Evolutionary conservation across 148 eudicot genomes (phyloP).

Genomic region (Rhododendron kiyosumense): DNA sequence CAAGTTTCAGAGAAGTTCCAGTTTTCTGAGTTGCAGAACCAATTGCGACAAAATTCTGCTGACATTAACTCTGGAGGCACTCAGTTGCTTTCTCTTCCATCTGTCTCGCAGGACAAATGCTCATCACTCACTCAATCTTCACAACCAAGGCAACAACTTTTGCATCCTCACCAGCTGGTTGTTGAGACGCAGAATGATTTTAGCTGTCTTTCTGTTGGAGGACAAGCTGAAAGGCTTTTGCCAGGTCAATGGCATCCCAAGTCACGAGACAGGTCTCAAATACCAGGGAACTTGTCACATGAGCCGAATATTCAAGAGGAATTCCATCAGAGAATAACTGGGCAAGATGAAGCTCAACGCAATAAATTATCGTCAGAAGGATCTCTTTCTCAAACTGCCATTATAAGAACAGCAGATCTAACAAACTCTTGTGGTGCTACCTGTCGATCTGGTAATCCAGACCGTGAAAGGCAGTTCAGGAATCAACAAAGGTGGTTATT

Average conservation of each 20-base stretch:
- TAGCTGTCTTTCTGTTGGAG: slow-evolving; percentile 36
- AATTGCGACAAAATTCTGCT: slow-evolving; percentile 35
- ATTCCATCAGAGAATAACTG: slow-evolving; percentile 48
- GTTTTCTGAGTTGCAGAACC: slow-evolving; percentile 41
- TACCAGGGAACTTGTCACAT: slow-evolving; percentile 36
- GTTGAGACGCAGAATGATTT: slow-evolving; percentile 51
- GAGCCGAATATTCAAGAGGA: slow-evolving; percentile 61
- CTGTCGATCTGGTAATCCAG: slow-evolving; percentile 27
- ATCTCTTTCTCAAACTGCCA: slow-evolving; percentile 36
- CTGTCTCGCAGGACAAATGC: slow-evolving; percentile 40
- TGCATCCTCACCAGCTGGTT: slow-evolving; percentile 40
- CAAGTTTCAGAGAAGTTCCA: slow-evolving; percentile 51
- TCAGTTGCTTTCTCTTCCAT: slow-evolving; percentile 34
- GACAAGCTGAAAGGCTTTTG: slow-evolving; percentile 37
- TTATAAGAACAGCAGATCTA: slow-evolving; percentile 35
- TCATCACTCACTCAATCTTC: slow-evolving; percentile 41
- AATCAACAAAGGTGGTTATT: slow-evolving; percentile 79
- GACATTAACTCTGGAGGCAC: slow-evolving; percentile 40
- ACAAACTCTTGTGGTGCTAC: slow-evolving; percentile 21
- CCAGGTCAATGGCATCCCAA: slow-evolving; percentile 53
- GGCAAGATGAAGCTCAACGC: slow-evolving; percentile 67
- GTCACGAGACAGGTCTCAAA: slow-evolving; percentile 35
- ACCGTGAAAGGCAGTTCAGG: slow-evolving; percentile 50
- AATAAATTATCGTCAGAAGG: slow-evolving; percentile 55
- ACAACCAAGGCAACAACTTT: slow-evolving; percentile 37